A percentile compares a stretch with the other conserved stretches of the same genome.
Conservation (phyloP, 2,329 filamentous ascomycete species). For the Rutstroemia sp. region DNA sequence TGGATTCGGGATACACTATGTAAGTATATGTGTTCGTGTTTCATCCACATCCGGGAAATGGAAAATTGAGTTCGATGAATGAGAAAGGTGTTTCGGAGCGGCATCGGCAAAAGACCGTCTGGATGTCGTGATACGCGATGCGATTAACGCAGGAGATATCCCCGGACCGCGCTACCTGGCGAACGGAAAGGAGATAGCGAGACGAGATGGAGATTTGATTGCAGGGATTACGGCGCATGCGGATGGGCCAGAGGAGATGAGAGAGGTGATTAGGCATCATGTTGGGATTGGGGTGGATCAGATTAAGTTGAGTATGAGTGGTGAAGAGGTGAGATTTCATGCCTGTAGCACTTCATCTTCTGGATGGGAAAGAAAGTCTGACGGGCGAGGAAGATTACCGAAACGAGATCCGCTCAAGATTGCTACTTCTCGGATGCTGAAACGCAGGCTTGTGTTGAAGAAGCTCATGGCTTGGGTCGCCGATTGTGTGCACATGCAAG, state of each 20-base stretch:
- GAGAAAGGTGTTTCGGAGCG: conserved; percentile 19
- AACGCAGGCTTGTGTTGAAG: conserved; percentile 39
- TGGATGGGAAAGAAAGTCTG: no score
- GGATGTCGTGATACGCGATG: conserved; percentile 40
- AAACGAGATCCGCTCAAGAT: conserved; percentile 33
- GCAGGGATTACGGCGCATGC: conserved; percentile 29
- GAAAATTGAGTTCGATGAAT: background rate
- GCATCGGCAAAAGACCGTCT: conserved; percentile 20
- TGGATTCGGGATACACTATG: conserved; percentile 45
- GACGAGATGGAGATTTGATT: conserved; percentile 37
- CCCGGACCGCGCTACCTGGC: conserved; percentile 41
- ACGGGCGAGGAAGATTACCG: conserved; percentile 15
- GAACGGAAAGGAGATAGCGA: conserved; percentile 42
- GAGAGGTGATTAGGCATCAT: conserved; percentile 32
- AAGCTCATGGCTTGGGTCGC: conserved; percentile 33
- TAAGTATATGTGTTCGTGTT: conserved; percentile 2
- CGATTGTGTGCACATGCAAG: conserved; percentile 37
- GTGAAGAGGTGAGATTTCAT: conserved; percentile 17
- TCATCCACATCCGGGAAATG: background rate
- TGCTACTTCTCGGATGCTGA: conserved; percentile 39
- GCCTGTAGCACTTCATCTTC: background rate
- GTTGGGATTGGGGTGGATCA: conserved; percentile 35
- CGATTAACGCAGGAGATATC: conserved; percentile 41
- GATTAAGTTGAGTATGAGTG: conserved; percentile 37
- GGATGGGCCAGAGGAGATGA: conserved; percentile 35